Evolutionary conservation across 768 basidiomycete species (phyloP).

Genomic region (Neoboletus brunneissimus): DNA sequence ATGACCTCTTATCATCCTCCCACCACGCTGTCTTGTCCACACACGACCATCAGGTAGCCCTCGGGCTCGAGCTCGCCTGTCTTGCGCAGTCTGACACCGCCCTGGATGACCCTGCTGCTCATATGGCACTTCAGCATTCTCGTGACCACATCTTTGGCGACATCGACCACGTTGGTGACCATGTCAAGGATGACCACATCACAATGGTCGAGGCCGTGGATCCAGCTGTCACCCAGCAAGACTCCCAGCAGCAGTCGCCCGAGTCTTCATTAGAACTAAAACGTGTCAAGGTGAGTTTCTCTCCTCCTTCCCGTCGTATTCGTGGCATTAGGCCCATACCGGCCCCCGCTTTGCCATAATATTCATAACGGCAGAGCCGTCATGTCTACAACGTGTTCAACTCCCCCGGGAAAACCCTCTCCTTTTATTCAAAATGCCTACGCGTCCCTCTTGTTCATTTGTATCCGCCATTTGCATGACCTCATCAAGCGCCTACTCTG

Average conservation of each 20-base stretch:
- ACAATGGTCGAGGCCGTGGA: conserved; percentile 36
- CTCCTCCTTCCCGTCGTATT: conserved; percentile 16
- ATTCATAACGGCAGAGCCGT: conserved; percentile 19
- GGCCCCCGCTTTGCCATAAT: conserved; percentile 20
- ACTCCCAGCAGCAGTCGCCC: conserved; percentile 57
- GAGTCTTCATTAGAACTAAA: conserved; percentile 74
- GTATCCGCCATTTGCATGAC: conserved; percentile 28
- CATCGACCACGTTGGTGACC: conserved; percentile 35
- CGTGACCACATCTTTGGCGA: conserved; percentile 34
- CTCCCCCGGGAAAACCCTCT: conserved; percentile 8
- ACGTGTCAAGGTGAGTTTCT: conserved; percentile 72
- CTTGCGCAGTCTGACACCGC: conserved; percentile 27
- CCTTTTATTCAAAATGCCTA: conserved; percentile 16
- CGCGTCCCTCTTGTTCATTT: conserved; percentile 20
- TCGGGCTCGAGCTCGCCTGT: conserved; percentile 28
- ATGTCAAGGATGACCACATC: conserved; percentile 33
- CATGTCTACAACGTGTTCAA: conserved; percentile 27
- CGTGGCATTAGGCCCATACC: conserved; percentile 14
- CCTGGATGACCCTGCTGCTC: conserved; percentile 26
- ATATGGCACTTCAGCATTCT: conserved; percentile 29
- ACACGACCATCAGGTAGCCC: conserved; percentile 33
- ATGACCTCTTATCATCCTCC: conserved; percentile 33
- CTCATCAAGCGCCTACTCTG: conserved; percentile 31
- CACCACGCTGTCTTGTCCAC: conserved; percentile 27
- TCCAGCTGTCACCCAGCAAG: conserved; percentile 45